These are phyloP conservation scores for Dendrobium officinale DNA, from an alignment of 106 monocot genomes.

Conservation along the genomic window DNA sequence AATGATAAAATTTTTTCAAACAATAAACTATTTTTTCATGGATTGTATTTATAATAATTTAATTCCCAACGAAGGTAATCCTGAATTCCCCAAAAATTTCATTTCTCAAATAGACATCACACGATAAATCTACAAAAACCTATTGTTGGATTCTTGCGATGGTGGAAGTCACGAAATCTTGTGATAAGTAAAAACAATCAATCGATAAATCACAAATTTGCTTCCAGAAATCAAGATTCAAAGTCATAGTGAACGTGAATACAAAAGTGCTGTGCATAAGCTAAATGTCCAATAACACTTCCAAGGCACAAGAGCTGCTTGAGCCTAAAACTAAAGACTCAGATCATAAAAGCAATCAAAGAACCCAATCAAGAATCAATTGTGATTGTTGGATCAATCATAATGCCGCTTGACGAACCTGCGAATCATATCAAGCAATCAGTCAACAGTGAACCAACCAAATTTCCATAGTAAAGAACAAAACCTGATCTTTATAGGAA, in stretches of 20 bases:
- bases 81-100: not conserved
- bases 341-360: not conserved
- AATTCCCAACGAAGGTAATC: not conserved
- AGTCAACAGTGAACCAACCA: not conserved
- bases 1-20: not conserved
- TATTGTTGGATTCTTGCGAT: not conserved
- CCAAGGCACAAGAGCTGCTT: not conserved
- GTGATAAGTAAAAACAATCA: not conserved
- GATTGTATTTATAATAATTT: not conserved
- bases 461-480: not conserved
- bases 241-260: not conserved
- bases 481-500: not conserved
- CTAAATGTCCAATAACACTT: not conserved
- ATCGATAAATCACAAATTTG: not conserved
- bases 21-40: not conserved
- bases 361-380: not conserved
- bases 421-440: not conserved
- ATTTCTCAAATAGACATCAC: not conserved
- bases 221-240: not conserved
- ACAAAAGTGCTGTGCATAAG: not conserved
- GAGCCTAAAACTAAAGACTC: not conserved
- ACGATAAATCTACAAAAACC: not conserved
- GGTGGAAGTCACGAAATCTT: not conserved
- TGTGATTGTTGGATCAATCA: not conserved
- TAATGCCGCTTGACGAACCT: not conserved